phyloP scores from a whole-genome alignment of 1,284 basidiomycete genomes.

The Mycosarcoma mackinlayi region DNA sequence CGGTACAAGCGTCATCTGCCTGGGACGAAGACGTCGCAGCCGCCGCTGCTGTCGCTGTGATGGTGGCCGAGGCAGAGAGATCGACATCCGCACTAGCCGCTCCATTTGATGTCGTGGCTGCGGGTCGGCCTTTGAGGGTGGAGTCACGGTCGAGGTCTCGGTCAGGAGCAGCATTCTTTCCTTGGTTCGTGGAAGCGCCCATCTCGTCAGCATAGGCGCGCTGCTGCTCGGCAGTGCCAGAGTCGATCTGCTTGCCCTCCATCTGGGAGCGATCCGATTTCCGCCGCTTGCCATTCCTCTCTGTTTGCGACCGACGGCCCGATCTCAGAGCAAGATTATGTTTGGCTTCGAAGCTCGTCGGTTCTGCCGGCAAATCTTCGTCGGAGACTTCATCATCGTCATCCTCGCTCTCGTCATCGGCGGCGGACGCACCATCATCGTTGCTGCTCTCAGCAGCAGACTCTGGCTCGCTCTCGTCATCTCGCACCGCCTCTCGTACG shows the following conservation, averaged over 20 bases:
- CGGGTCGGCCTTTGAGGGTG: constrained; percentile 19
- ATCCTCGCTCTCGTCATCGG: constrained; percentile 52
- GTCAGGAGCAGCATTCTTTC: constrained; percentile 69
- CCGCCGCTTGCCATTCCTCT: constrained; percentile 8
- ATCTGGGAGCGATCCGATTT: constrained; percentile 4
- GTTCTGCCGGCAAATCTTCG: constrained; percentile 23
- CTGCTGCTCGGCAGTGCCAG: background rate
- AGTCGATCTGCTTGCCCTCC: background rate
- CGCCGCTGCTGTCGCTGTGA: constrained; percentile 14
- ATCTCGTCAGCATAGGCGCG: constrained; percentile 19
- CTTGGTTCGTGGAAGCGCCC: background rate
- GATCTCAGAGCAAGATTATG: constrained; percentile 2
- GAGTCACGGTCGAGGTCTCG: constrained; percentile 32
- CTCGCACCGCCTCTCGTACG: constrained; percentile 89
- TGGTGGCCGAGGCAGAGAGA: constrained; percentile 11
- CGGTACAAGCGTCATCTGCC: constrained; percentile 34
- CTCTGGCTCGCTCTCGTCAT: constrained; percentile 72
- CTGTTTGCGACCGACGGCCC: constrained; percentile 5
- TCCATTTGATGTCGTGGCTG: background rate
- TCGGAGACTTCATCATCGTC: constrained; percentile 50
- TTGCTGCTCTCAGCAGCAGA: constrained; percentile 32
- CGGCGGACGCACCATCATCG: constrained; percentile 49
- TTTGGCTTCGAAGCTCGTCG: constrained; percentile 22
- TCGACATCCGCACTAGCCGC: constrained; percentile 2
- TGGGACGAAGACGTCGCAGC: constrained; percentile 21